These are phyloP conservation scores for Penicillium concentricum DNA, from an alignment of 2,329 filamentous ascomycete species.

Conservation along the genomic window DNA sequence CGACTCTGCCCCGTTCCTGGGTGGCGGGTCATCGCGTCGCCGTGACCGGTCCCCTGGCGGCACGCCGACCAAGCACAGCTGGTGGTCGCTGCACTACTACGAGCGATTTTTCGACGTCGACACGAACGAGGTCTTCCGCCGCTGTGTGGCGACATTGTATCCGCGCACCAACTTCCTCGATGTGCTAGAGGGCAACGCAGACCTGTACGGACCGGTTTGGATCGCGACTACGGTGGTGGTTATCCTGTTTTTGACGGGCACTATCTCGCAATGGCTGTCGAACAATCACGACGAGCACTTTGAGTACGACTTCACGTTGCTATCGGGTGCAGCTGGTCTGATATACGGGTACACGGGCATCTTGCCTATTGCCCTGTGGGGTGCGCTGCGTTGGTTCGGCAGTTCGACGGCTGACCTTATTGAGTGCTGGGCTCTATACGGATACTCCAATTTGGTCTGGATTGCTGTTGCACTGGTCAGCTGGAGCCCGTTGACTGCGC, in stretches of 20 bases:
- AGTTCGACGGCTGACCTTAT: slow-evolving; percentile 89
- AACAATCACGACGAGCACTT: slow-evolving; percentile 68
- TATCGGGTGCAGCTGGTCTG: slow-evolving; percentile 86
- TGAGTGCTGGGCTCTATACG: slow-evolving; percentile 94
- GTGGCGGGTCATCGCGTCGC: slow-evolving; percentile 41
- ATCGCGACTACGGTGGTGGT: slow-evolving; percentile 97
- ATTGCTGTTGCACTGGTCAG: slow-evolving; percentile 89
- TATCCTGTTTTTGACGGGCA: slow-evolving; percentile 92
- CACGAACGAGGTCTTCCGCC: slow-evolving; percentile 80
- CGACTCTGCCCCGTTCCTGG: slow-evolving; percentile 52
- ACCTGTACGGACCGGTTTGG: slow-evolving; percentile 97
- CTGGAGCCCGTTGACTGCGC: slow-evolving; percentile 78
- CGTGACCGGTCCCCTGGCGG: slow-evolving; percentile 43
- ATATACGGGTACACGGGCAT: slow-evolving; percentile 93
- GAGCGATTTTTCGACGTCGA: slow-evolving; percentile 98
- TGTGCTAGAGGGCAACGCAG: slow-evolving; percentile 92
- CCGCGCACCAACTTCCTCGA: slow-evolving; percentile 94
- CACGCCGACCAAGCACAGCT: slow-evolving; percentile 72
- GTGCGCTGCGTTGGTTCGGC: slow-evolving; percentile 89
- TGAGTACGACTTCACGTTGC: slow-evolving; percentile 83
- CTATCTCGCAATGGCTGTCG: slow-evolving; percentile 86
- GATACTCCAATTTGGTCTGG: slow-evolving; percentile 96
- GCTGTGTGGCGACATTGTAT: slow-evolving; percentile 85
- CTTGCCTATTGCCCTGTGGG: slow-evolving; percentile 82
- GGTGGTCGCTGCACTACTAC: slow-evolving; percentile 93